Conservation (phyloP, 768 basidiomycete genomes). For the Naganishia randhawae region DNA sequence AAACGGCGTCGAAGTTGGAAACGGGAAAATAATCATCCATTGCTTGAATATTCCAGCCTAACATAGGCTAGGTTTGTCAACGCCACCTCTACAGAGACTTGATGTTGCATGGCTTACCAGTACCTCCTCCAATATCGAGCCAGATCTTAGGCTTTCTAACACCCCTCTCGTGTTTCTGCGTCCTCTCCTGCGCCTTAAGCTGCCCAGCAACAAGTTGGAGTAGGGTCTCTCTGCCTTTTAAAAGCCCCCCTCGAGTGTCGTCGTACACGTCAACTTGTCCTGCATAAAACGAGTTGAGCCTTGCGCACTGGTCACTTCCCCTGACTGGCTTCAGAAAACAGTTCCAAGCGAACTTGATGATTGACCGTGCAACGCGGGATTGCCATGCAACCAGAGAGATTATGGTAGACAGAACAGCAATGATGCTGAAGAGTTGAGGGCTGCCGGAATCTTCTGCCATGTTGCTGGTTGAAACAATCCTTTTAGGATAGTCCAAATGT, state of each 20-base stretch:
- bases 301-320: slow-evolving; percentile 42
- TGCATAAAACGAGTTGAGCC: slow-evolving; percentile 58
- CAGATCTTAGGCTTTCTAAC: slow-evolving; percentile 60
- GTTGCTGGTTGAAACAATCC: background rate
- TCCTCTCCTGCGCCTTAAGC: slow-evolving; percentile 54
- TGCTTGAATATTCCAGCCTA: slow-evolving; percentile 65
- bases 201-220: slow-evolving; percentile 65
- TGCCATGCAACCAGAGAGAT: slow-evolving; percentile 5
- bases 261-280: slow-evolving; percentile 73
- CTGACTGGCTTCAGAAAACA: slow-evolving; percentile 52
- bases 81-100: no score
- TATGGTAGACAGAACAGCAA: slow-evolving; percentile 13
- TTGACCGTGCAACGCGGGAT: background rate
- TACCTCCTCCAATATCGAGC: slow-evolving; percentile 76
- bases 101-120: slow-evolving; percentile 45
- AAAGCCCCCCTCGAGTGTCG: slow-evolving; percentile 60
- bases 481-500: no score
- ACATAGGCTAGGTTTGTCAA: background rate
- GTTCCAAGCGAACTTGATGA: slow-evolving; percentile 45
- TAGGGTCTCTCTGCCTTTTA: slow-evolving; percentile 71
- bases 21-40: slow-evolving; percentile 59
- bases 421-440: background rate
- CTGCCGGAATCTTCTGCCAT: background rate
- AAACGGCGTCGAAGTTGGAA: slow-evolving; percentile 63
- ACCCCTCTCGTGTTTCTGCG: slow-evolving; percentile 3